Evolutionary conservation across 805 yeast species (phyloP), one percentile per base, ranked within the genome.

Genomic region (Candida ponderosae): DNA sequence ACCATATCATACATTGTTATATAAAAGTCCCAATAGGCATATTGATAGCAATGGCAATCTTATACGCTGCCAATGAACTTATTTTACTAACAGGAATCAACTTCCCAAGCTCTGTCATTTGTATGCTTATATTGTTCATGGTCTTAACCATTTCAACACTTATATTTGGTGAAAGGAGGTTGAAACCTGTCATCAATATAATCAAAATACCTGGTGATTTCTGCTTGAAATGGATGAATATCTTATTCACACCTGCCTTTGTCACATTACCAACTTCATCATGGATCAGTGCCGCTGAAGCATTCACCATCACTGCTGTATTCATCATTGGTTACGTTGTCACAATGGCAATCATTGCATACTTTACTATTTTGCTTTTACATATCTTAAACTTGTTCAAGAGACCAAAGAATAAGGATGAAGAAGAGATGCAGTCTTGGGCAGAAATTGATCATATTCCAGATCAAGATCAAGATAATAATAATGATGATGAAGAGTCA

Each of bases 211-310:
- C 86, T 14, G 72, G 73, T 61, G 81, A 81, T 42, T 80, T 81
- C 54, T 66, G 81, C 2, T 63, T 83, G 35, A 67, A 81, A 38
- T 83, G 93, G 90, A 84, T 84, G 59, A 81, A 80, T 53, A 70
- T 81, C 6, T 81, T 79, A 51, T 84, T 83, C 64, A 76, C 85
- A 1, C 90, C 93, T 1, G 78, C 88, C 0, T 83, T 84, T 51
- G 74, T 83, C 28, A 72, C 79, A 0, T 65, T 83, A 26, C 90
- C 90, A 0, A 64, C 82, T 37, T 72, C 85, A 11, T 70, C 72
- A n/a, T 71, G 72, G 42, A 78, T 84, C 34, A 64, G 79, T 15
- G 79, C 78, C 31, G 71, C 68, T 18, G 90, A 83, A 46, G 84
- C 85, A 10, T 63, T 80, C 46, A 78, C 78, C 36, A 83, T 83